Evolutionary conservation across 2,329 filamentous ascomycete species (phyloP), one percentile per base, ranked within the genome.

Genomic region (Teratosphaeria viscida): DNA sequence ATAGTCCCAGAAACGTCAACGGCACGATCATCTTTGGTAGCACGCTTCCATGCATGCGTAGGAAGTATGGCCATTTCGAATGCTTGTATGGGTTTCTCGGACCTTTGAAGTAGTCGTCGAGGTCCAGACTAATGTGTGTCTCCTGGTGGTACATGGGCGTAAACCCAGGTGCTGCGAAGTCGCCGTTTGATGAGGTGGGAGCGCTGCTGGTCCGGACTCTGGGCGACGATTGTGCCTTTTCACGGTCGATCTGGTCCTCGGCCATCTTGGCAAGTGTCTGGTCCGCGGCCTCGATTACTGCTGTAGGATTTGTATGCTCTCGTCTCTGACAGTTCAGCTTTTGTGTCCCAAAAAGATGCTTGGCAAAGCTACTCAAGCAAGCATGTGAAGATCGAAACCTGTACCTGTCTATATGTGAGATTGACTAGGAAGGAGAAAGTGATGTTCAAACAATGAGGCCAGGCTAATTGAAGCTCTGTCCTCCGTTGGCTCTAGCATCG

Each of bases 41-140:
- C 62, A 92, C 85, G 63, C 85, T 88, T 66, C 88, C 88, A 71
- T 90, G 87, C 75, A 92, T 80, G 60, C 87, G 86, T 71, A 92
- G 75, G 70, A 90, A 87, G 63, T 85, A 81, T 19, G 88, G 88
- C 80, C 87, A 86, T 78, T 89, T 90, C 23, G 87, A 90, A 73
- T 91, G 87, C 67, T 83, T 83, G 60, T 84, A 79, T 64, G 89
- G 82, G 70, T 90, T 84, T 62, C 86, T 82, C 56, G 88, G 88
- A 12, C 83, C 84, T 26, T 43, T 56, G 52, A 67, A 71, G 58
- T 70, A 70, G 60, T 70, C 66, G 55, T 69, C 68, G 52, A 71
- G 61, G 11, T 56, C 55, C 14, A 56, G 16, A 43, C 37, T 56
- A 37, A 54, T 19, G 16, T 54, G 53, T 8, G 53, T 54, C 7